These are phyloP conservation scores for Hanseniaspora clermontiae DNA, from an alignment of 805 yeast genomes.

Conservation along the genomic window DNA sequence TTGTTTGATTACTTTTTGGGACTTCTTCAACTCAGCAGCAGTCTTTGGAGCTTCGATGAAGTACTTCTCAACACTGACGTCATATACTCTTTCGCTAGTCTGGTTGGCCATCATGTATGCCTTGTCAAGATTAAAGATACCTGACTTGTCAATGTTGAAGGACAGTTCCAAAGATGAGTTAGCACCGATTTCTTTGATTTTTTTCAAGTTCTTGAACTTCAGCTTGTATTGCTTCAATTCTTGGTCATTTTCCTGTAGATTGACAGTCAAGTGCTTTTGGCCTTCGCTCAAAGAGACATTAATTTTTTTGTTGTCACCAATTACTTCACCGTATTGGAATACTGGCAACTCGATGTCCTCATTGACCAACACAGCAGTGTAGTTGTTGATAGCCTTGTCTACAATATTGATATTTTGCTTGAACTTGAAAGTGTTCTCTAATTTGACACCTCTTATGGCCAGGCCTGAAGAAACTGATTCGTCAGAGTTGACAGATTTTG, in stretches of 20 bases:
- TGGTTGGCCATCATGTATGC: slow-evolving; percentile 18
- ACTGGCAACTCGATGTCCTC: slow-evolving; percentile 19
- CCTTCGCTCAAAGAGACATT: slow-evolving; percentile 27
- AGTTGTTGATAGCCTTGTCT: slow-evolving; percentile 45
- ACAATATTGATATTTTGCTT: slow-evolving; percentile 42
- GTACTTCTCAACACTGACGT: not conserved
- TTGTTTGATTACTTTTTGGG: slow-evolving; percentile 37
- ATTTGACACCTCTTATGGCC: slow-evolving; percentile 65
- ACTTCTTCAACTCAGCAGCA: slow-evolving; percentile 20
- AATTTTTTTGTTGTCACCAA: slow-evolving; percentile 34
- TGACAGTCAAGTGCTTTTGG: not conserved
- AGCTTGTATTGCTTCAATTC: not conserved
- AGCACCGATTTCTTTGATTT: not conserved
- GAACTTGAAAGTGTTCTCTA: slow-evolving; percentile 56
- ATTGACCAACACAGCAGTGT: slow-evolving; percentile 25
- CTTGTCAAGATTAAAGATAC: slow-evolving; percentile 17
- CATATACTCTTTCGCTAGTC: not conserved
- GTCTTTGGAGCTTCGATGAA: slow-evolving; percentile 13
- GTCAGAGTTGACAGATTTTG: slow-evolving; percentile 87
- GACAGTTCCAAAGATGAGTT: not conserved
- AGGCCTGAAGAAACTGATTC: slow-evolving; percentile 89
- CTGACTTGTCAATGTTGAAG: slow-evolving; percentile 17
- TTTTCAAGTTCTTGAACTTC: not conserved
- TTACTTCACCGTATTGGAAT: slow-evolving; percentile 24
- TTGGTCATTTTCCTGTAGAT: not conserved